Percentiles rank a stretch among this genome's conserved stretches.
phyloP scores from a whole-genome alignment of 164 flowering plant genomes.

The Akebia trifoliata region DNA sequence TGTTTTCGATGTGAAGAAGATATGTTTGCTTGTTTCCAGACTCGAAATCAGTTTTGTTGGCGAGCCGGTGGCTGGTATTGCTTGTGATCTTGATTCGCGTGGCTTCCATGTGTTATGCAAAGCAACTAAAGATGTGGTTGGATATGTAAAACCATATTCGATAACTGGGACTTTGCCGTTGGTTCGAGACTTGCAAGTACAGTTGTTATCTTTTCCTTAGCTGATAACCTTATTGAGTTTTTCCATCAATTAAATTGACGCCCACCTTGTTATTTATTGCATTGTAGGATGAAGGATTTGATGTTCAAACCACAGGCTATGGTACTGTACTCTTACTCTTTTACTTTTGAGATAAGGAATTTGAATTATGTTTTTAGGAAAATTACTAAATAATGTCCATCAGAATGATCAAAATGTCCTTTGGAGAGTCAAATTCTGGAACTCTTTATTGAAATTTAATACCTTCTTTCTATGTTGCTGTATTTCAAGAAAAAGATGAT shows the following conservation, averaged over 20 bases:
- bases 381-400: neutral
- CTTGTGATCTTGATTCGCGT: conserved; percentile 85
- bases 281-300: conserved; percentile 85
- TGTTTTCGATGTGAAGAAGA: neutral
- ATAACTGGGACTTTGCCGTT: conserved; percentile 94
- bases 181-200: conserved; percentile 84
- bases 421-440: neutral
- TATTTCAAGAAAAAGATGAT: no score
- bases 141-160: conserved; percentile 88
- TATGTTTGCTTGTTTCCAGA: conserved; percentile 33
- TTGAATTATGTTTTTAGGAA: neutral
- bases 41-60: conserved; percentile 65
- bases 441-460: neutral
- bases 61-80: conserved; percentile 65
- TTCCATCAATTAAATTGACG: conserved; percentile 7
- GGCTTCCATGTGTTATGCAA: conserved; percentile 86
- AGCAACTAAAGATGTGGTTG: conserved; percentile 92
- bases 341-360: neutral
- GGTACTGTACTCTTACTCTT: conserved; percentile 45
- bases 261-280: conserved; percentile 6
- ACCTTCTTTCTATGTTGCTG: no score
- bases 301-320: conserved; percentile 93
- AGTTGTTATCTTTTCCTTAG: neutral
- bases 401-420: conserved; percentile 1
- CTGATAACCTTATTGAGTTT: neutral